A percentile compares a stretch with the other conserved stretches of the same genome.
Evolutionary conservation across 73 alveolate species (phyloP).

Genomic region (Uronychia binucleata): DNA sequence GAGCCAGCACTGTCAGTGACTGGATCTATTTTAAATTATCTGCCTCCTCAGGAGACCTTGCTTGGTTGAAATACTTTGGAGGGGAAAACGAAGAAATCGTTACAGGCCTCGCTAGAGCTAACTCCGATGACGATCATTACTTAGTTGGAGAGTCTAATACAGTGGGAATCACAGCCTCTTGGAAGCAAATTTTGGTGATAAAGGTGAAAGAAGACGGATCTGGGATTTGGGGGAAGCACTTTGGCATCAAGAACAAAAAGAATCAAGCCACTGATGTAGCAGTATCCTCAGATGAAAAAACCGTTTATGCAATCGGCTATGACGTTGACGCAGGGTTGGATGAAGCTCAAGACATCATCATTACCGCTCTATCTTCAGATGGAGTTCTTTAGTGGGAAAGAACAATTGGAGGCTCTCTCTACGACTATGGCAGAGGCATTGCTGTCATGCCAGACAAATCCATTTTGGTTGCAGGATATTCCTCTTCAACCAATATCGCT

Average conservation of each 20-base stretch:
- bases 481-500: conserved; percentile 1
- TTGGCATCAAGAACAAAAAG: neutral
- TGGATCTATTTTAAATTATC: neutral
- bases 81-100: neutral
- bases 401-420: conserved; percentile 7
- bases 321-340: neutral
- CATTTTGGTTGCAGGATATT: conserved; percentile 1
- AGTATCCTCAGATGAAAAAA: neutral
- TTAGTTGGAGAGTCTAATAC: neutral
- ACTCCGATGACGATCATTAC: neutral
- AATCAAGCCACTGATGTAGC: neutral
- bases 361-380: neutral
- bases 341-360: neutral
- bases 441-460: neutral
- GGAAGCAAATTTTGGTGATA: neutral
- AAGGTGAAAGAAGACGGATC: neutral
- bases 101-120: neutral
- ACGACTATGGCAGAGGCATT: conserved; percentile 23
- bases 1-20: neutral
- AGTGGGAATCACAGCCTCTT: neutral
- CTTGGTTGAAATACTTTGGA: conserved; percentile 8
- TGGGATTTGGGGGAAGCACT: neutral
- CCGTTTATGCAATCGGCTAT: neutral
- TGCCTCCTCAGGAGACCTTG: neutral
- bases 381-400: neutral